Base-by-base conservation (phyloP, 352 stramenopile genomes). In the Phytophthora syringae region DNA sequence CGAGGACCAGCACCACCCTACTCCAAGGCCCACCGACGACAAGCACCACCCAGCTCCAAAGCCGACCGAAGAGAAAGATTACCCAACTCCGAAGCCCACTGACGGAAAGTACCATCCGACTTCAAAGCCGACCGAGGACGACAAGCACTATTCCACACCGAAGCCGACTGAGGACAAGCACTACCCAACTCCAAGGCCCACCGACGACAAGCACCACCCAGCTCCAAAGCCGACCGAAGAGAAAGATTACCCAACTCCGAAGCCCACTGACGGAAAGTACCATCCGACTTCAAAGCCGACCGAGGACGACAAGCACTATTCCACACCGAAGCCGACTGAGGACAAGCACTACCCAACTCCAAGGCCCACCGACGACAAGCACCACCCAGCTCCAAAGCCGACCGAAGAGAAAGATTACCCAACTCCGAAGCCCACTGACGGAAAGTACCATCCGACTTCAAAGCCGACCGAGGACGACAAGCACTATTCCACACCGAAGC, bases 81-180 rank as follows among this genome's bases (percentile, higher is more conserved):
- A 70, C 22, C 24, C 52, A 30, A 59, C 52, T 6, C 36, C 44
- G 25, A 72, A 72, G 42, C 49, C 56, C 1, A 67, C 49, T 22
- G 37, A 27, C 22, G 13, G 32, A n/a, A 39, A 39, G 32, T n/a
- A 39, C 34, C 7, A 45, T 13, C 12, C 18, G 3, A 32, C 2
- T 11, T 13, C n/a, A 10, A 44, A 54, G 34, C 34, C 56, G 1
- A 67, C 43, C 32, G 32, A 37, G 10, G 27, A 42, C 5, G 7
- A 21, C 34, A 34, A 55, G 44, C 9, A 55, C 9, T 47, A 66
- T n/a, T 39, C 39, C 2, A 59, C 57, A 0, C 48, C 39, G 6
- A 67, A 67, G 36, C 18, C 50, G 11, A 45, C 34, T 9, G 12
- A 64, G 5, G 34, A 39, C 16, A 67, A 55, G 32, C 7, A 61